phyloP scores from a whole-genome alignment of 2,329 filamentous ascomycete genomes.

The Claviceps africana region DNA sequence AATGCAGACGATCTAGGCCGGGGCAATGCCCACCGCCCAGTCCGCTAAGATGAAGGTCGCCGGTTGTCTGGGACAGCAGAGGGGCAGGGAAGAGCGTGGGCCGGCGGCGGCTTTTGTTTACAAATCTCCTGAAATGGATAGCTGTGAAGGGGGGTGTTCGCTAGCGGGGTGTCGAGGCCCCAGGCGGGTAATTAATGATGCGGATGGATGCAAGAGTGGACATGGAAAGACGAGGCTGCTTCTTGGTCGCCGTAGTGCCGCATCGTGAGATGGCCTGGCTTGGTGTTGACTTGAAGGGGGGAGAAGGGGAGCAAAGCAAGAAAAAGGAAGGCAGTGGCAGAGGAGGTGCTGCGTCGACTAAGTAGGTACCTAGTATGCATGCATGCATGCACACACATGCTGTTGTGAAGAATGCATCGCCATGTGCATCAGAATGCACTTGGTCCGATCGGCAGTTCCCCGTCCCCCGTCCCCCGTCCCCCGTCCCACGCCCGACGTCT shows the following conservation, averaged over 20 bases:
- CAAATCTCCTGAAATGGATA: constrained; percentile 25
- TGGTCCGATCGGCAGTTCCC: neutral
- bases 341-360: neutral
- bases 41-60: constrained; percentile 7
- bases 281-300: constrained; percentile 9
- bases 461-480: too few relatives aligned
- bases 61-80: constrained; percentile 23
- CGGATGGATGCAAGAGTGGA: neutral
- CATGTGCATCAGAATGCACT: neutral
- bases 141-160: constrained; percentile 12
- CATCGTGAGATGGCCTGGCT: constrained; percentile 10
- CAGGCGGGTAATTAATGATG: neutral
- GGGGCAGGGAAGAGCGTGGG: constrained; percentile 15
- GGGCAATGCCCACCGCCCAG: constrained; percentile 1
- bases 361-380: neutral
- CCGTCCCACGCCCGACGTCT: too few relatives aligned
- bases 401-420: neutral
- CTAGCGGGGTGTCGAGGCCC: constrained; percentile 2
- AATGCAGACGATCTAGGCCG: neutral
- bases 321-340: neutral
- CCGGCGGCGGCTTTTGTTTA: constrained; percentile 25
- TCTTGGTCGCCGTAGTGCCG: constrained; percentile 7
- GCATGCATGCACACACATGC: neutral
- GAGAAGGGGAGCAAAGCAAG: neutral
- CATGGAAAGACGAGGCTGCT: constrained; percentile 1